phyloP scores from a whole-genome alignment of 192 early-diverging fungal genomes.

The Backusella sp. region DNA sequence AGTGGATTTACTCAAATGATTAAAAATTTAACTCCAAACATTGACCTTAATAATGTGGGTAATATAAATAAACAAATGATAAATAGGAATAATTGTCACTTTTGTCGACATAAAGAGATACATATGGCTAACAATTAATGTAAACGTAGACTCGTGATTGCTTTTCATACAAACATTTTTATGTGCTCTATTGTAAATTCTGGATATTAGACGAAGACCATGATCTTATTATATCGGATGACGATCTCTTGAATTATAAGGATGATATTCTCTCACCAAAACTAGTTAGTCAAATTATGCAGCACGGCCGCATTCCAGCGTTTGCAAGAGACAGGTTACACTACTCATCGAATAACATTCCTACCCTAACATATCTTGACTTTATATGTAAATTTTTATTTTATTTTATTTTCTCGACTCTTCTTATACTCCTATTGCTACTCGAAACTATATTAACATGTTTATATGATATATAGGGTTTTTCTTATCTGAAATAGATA shows the following conservation, averaged over 20 bases:
- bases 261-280: constrained; percentile 64
- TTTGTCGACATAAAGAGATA: not conserved
- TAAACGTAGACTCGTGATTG: constrained; percentile 70
- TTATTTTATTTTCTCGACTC: not conserved
- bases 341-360: too few species aligned
- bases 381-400: constrained; percentile 35
- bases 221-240: constrained; percentile 71
- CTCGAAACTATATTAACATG: not conserved
- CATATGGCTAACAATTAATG: not conserved
- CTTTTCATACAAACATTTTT: constrained; percentile 98
- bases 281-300: constrained; percentile 73
- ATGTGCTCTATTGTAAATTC: constrained; percentile 97
- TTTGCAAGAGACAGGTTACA: constrained; percentile 19
- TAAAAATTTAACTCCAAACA: constrained; percentile 59
- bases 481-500: constrained; percentile 37
- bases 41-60: constrained; percentile 70
- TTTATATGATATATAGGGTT: constrained; percentile 31
- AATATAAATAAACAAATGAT: not conserved
- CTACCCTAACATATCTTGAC: constrained; percentile 34
- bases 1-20: constrained; percentile 62
- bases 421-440: not conserved
- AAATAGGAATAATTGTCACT: not conserved
- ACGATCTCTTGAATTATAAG: constrained; percentile 74
- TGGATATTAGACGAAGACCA: constrained; percentile 93
- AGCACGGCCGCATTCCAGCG: constrained; percentile 48